Base-by-base conservation (phyloP, 371 early-diverging fungal genomes). In the Circinella umbellata region DNA sequence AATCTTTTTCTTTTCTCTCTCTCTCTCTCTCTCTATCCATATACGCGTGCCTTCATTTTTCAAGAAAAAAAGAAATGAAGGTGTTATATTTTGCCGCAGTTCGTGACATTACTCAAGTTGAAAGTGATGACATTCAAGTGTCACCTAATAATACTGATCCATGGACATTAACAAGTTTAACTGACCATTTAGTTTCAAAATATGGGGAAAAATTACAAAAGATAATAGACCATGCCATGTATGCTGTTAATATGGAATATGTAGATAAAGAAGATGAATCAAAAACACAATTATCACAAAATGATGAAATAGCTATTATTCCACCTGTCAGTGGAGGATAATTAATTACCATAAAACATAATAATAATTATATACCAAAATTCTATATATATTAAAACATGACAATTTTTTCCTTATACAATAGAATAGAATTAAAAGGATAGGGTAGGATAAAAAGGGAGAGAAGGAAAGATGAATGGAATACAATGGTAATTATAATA, bases 271-370 rank as follows among this genome's bases (percentile, higher is more conserved):
- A 86, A 11, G 60, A 76, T 4, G 80, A 82, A 48, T 36, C 65
- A 0, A 64, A 36, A 0, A 81, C 79, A 34, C 39, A 65, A 0
- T 62, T 92, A 9, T 77, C 79, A 27, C 79, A 76, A 9, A 79
- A 75, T 35, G 87, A 89, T 64, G 92, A 91, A 68, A 77, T 93
- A 1, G 93, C 88, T 8, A 79, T 93, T 48, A 91, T 93, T 20
- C 91, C 94, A 15, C 93, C 91, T 18, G 94, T 93, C 15, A 90
- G 91, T 70, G 94, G 94, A 35, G 94, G 94, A 47, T 89, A 73
- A 76, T 38, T 11, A 9, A 42, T 42, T 42, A 42, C 11, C 11
- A 42, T 42, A 9, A 9, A 42, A 13, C 46, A 65, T 35, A 51
- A 35, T 20, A 4, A 55, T 57, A 17, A 20, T 14, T 55, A 57